Evolutionary conservation across 257 asterid species (phyloP).

Genomic region (Solanum lignicaule): DNA sequence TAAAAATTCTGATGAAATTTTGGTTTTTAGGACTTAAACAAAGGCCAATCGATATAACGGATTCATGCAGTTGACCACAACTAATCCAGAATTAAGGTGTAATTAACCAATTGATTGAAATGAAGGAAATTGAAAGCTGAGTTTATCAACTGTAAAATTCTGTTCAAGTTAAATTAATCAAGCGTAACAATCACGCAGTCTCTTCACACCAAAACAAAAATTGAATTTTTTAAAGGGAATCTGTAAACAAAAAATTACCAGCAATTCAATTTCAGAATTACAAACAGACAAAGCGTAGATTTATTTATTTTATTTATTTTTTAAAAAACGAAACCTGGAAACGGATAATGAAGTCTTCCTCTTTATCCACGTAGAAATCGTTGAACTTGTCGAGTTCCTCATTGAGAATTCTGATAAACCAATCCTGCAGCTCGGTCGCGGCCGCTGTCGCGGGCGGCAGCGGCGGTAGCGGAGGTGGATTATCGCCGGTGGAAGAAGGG

Average conservation of each 20-base stretch:
- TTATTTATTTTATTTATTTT: neutral
- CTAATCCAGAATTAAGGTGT: neutral
- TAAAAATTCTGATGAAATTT: neutral
- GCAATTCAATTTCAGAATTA: neutral
- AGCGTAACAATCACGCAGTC: neutral
- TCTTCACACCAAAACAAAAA: neutral
- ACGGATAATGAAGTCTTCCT: constrained; percentile 78
- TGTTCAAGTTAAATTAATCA: neutral
- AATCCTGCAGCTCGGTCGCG: constrained; percentile 28
- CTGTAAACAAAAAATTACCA: neutral
- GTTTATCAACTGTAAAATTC: neutral
- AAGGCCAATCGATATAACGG: neutral
- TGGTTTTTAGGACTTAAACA: neutral
- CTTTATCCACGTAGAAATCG: constrained; percentile 94
- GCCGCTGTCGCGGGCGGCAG: constrained; percentile 14
- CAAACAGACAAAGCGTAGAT: neutral
- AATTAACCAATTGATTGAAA: neutral
- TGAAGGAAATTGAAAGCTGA: neutral
- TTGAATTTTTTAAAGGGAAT: neutral
- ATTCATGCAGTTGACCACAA: neutral
- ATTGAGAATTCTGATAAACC: constrained; percentile 63
- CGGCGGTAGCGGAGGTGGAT: neutral
- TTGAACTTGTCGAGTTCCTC: constrained; percentile 81
- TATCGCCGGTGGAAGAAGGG: constrained; percentile 4
- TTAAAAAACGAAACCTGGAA: constrained; percentile 41